A percentile compares a stretch with the other conserved stretches of the same genome.
Evolutionary conservation across 2,329 filamentous ascomycete species (phyloP).

Genomic region (Hypoxylon sp.): DNA sequence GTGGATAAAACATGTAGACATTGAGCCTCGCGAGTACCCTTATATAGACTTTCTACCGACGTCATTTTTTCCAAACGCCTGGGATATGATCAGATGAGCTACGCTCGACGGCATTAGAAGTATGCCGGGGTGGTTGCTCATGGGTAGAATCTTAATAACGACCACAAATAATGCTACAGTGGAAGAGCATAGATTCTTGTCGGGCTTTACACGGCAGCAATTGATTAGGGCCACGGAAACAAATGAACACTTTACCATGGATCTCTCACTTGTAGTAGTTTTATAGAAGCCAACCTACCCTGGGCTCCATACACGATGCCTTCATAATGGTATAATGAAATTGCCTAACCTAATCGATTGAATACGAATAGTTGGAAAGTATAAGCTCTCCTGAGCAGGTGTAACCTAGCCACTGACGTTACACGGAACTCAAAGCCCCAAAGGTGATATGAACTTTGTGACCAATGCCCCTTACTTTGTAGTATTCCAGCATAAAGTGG

Average conservation of each 20-base stretch:
- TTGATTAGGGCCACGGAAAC: too few species aligned
- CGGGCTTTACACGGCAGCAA: background rate
- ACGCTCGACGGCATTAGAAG: background rate
- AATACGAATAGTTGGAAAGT: background rate
- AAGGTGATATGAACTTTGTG: constrained; percentile 11
- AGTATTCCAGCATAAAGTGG: constrained; percentile 5
- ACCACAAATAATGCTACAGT: background rate
- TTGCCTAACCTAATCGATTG: too few species aligned
- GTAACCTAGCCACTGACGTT: background rate
- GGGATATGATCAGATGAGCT: background rate
- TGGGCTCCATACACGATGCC: too few species aligned
- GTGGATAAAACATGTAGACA: background rate
- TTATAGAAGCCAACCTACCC: too few species aligned
- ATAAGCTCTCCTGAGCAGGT: background rate
- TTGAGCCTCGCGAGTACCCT: background rate
- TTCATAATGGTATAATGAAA: too few species aligned
- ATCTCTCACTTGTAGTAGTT: too few species aligned
- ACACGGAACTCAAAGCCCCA: background rate
- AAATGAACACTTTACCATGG: too few species aligned
- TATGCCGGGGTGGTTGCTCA: background rate
- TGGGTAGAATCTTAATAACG: background rate
- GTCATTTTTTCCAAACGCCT: background rate
- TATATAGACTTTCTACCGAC: constrained; percentile 1
- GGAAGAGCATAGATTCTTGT: background rate
- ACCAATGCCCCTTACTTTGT: constrained; percentile 1